These are phyloP conservation scores for Pseudocercospora crystallina DNA, from an alignment of 2,329 filamentous ascomycete genomes.

Conservation along the genomic window DNA sequence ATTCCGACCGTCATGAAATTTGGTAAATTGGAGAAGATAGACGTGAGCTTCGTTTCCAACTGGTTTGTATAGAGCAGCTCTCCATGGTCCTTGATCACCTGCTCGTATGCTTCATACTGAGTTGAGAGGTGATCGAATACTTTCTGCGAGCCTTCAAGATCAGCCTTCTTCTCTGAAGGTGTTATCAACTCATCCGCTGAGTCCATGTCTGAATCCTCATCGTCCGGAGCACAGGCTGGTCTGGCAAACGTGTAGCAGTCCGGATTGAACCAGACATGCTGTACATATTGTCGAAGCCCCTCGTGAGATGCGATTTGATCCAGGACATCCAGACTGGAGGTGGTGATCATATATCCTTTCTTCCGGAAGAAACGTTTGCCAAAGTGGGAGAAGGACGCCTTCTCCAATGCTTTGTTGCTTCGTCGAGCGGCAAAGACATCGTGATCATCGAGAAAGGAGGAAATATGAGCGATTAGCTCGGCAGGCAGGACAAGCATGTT, in stretches of 20 bases:
- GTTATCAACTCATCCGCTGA: slow-evolving; percentile 16
- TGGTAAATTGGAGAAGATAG: slow-evolving; percentile 24
- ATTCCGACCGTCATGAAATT: slow-evolving; percentile 33
- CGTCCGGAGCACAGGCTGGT: slow-evolving; percentile 23
- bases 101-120: slow-evolving; percentile 22
- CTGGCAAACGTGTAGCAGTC: slow-evolving; percentile 28
- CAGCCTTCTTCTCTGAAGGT: slow-evolving; percentile 7
- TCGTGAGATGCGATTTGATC: slow-evolving; percentile 24
- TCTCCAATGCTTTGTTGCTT: slow-evolving; percentile 24
- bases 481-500: slow-evolving; percentile 26
- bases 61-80: slow-evolving; percentile 15
- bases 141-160: slow-evolving; percentile 1
- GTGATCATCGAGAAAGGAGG: slow-evolving; percentile 21
- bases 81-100: slow-evolving; percentile 25
- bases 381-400: slow-evolving; percentile 27
- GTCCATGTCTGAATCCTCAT: slow-evolving; percentile 20
- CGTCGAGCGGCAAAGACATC: slow-evolving; percentile 27
- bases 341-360: slow-evolving; percentile 34
- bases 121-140: slow-evolving; percentile 15
- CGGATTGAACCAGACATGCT: slow-evolving; percentile 37
- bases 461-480: slow-evolving; percentile 30
- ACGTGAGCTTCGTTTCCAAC: slow-evolving; percentile 20
- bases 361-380: slow-evolving; percentile 35
- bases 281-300: slow-evolving; percentile 28
- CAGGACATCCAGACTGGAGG: slow-evolving; percentile 25